Conservation (phyloP, 306 rosid genomes). For the Hippophae gyantsensis region DNA sequence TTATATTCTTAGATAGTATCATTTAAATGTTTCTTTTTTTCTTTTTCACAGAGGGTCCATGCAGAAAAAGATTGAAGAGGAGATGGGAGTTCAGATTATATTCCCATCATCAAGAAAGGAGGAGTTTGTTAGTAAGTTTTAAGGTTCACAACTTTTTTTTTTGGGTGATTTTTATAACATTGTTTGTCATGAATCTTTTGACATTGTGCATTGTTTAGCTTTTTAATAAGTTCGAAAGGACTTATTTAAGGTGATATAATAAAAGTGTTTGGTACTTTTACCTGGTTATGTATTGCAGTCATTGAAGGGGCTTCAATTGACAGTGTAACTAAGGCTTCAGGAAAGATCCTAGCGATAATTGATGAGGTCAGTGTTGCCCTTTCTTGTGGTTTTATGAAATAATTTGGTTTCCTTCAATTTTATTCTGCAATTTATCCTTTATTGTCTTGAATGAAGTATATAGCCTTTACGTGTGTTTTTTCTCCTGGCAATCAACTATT, state of each 20-base stretch:
- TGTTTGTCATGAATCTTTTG: background rate
- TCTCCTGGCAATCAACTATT: background rate
- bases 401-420: constrained; percentile 10
- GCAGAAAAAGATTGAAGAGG: constrained; percentile 63
- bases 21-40: constrained; percentile 6
- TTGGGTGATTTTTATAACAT: background rate
- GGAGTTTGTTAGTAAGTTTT: constrained; percentile 58
- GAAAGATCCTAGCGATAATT: constrained; percentile 57
- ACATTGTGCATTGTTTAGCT: background rate
- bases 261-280: constrained; percentile 14
- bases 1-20: constrained; percentile 16
- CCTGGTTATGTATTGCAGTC: constrained; percentile 37
- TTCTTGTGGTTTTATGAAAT: constrained; percentile 19
- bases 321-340: constrained; percentile 55
- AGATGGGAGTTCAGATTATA: constrained; percentile 58
- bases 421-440: constrained; percentile 5
- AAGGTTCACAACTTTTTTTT: constrained; percentile 13
- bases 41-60: constrained; percentile 50
- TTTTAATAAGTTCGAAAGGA: background rate
- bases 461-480: constrained; percentile 2
- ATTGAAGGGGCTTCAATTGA: constrained; percentile 68
- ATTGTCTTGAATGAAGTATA: constrained; percentile 12
- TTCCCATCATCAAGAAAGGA: constrained; percentile 58
- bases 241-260: background rate
- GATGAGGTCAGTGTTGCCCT: constrained; percentile 57